Evolutionary conservation across 305 asterid species (phyloP).

Genomic region (Galium porrigens): DNA sequence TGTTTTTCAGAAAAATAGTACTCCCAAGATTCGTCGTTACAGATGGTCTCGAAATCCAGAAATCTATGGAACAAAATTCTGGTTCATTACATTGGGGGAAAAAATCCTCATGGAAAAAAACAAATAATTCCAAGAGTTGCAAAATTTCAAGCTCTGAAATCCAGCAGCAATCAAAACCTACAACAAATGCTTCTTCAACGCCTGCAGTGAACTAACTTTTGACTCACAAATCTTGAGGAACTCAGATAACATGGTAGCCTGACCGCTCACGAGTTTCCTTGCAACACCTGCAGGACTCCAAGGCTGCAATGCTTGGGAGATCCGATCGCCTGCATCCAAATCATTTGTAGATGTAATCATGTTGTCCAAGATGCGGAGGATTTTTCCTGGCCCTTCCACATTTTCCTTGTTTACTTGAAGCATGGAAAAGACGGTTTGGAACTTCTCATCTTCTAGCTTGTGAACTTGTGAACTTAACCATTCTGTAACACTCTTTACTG

Average conservation of each 20-base stretch:
- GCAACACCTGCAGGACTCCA: constrained; percentile 57
- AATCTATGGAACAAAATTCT: constrained; percentile 9
- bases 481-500: constrained; percentile 36
- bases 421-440: constrained; percentile 36
- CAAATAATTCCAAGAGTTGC: constrained; percentile 18
- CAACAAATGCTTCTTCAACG: constrained; percentile 31
- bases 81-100: constrained; percentile 16
- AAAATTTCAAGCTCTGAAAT: constrained; percentile 18
- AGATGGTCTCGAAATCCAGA: constrained; percentile 12
- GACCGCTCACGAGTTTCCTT: constrained; percentile 42
- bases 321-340: constrained; percentile 46
- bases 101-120: constrained; percentile 10
- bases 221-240: constrained; percentile 52
- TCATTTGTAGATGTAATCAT: constrained; percentile 28
- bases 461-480: constrained; percentile 60
- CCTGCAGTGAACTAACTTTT: constrained; percentile 39
- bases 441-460: constrained; percentile 35
- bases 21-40: constrained; percentile 19
- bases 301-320: constrained; percentile 39
- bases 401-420: constrained; percentile 23
- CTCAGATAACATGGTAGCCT: constrained; percentile 33
- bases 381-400: constrained; percentile 54
- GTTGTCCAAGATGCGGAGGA: constrained; percentile 32
- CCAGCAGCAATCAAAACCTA: constrained; percentile 17
- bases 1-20: constrained; percentile 7